Percentiles rank a stretch among this genome's conserved stretches.
These are phyloP conservation scores for Aspergillus sp. DNA, from an alignment of 2,329 filamentous ascomycete species.

Conservation along the genomic window DNA sequence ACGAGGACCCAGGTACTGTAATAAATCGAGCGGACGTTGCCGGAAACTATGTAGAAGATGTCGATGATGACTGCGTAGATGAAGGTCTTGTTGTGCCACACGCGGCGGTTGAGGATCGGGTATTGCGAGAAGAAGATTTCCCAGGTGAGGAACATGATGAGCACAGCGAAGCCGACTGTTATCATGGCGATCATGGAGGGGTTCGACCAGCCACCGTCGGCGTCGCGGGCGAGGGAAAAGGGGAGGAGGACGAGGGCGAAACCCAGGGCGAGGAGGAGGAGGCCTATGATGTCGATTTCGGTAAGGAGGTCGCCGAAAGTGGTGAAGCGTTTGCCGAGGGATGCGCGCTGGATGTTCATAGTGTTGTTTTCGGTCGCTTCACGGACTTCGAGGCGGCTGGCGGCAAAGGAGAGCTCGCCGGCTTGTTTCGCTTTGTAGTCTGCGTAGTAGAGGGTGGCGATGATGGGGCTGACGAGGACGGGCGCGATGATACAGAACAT, in stretches of 20 bases:
- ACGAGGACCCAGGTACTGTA: slow-evolving; percentile 19
- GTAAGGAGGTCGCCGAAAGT: background rate
- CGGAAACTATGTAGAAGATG: slow-evolving; percentile 17
- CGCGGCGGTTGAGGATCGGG: slow-evolving; percentile 45
- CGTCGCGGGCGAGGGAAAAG: slow-evolving; percentile 56
- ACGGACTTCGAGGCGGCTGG: background rate
- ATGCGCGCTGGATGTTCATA: background rate
- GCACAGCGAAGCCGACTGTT: slow-evolving; percentile 56
- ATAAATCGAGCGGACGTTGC: slow-evolving; percentile 9
- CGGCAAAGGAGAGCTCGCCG: background rate
- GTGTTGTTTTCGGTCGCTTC: background rate
- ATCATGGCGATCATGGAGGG: slow-evolving; percentile 54
- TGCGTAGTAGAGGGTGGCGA: slow-evolving; percentile 32
- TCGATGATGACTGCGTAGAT: slow-evolving; percentile 10
- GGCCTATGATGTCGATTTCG: background rate
- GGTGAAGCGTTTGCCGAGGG: background rate
- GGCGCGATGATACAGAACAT: slow-evolving; percentile 64
- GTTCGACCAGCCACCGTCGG: slow-evolving; percentile 46
- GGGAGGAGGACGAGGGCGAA: background rate
- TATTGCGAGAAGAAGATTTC: slow-evolving; percentile 56
- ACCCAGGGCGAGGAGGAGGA: background rate
- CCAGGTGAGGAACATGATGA: slow-evolving; percentile 57
- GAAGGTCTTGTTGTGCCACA: slow-evolving; percentile 31
- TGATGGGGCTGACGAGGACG: slow-evolving; percentile 48
- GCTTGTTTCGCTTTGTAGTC: slow-evolving; percentile 38